Percentiles rank a stretch among this genome's conserved stretches.
phyloP scores from a whole-genome alignment of 2,329 filamentous ascomycete species.

The Nakataea oryzae region DNA sequence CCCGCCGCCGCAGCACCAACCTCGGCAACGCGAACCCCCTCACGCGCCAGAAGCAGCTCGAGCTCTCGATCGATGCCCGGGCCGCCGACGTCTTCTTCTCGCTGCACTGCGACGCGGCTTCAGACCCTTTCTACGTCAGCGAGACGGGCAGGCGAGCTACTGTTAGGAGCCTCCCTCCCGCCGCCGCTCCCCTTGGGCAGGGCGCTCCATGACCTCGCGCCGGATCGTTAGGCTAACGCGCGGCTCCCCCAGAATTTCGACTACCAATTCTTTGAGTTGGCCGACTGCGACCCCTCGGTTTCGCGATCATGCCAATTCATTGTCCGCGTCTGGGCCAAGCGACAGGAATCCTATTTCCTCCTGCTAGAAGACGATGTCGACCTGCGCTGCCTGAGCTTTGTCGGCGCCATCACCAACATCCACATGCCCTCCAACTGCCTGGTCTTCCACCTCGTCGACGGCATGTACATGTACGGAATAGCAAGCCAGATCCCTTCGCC shows the following conservation, averaged over 20 bases:
- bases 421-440: slow-evolving; percentile 73
- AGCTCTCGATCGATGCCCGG: slow-evolving; percentile 57
- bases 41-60: slow-evolving; percentile 62
- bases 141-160: slow-evolving; percentile 71
- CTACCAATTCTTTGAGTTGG: slow-evolving; percentile 76
- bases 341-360: slow-evolving; percentile 42
- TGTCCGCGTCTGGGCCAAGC: slow-evolving; percentile 65
- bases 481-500: slow-evolving; percentile 38
- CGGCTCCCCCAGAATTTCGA: slow-evolving; percentile 60
- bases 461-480: slow-evolving; percentile 73
- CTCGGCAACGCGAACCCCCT: slow-evolving; percentile 33
- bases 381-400: slow-evolving; percentile 64
- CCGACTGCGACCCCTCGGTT: slow-evolving; percentile 47
- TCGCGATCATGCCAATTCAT: slow-evolving; percentile 56
- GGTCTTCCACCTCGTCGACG: slow-evolving; percentile 76
- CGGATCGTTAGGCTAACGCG: not conserved
- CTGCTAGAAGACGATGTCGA: slow-evolving; percentile 65
- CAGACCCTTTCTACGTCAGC: slow-evolving; percentile 80
- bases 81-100: slow-evolving; percentile 89
- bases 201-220: not conserved
- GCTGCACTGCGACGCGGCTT: slow-evolving; percentile 55
- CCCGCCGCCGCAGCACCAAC: slow-evolving; percentile 36
- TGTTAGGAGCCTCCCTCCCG: slow-evolving; percentile 24
- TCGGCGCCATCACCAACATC: slow-evolving; percentile 61
- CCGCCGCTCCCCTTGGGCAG: not conserved